These are phyloP conservation scores for Skeletonema tropicum DNA, from an alignment of 108 stramenopile species.

Conservation along the genomic window DNA sequence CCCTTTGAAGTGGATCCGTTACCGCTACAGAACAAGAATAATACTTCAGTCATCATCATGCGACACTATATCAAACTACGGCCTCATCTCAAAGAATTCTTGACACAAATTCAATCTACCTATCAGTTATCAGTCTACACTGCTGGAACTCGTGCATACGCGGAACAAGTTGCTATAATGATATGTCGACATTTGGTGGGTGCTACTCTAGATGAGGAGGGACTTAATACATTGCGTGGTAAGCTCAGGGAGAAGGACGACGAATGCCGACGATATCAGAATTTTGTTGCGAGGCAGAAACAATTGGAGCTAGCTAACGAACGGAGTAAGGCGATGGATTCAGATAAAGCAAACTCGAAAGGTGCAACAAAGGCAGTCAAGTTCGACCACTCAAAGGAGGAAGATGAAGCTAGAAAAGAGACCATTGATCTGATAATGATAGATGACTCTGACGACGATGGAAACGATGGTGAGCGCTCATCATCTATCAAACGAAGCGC, in stretches of 20 bases:
- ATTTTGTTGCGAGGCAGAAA: slow-evolving; percentile 13
- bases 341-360: not conserved
- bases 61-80: slow-evolving; percentile 86
- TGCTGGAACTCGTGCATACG: slow-evolving; percentile 88
- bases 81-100: slow-evolving; percentile 78
- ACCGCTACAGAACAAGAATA: slow-evolving; percentile 28
- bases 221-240: slow-evolving; percentile 48
- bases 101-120: slow-evolving; percentile 50
- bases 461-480: not conserved
- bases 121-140: slow-evolving; percentile 90
- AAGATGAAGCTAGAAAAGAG: slow-evolving; percentile 2
- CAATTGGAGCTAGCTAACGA: slow-evolving; percentile 22
- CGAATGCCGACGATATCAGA: slow-evolving; percentile 24
- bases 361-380: slow-evolving; percentile 1
- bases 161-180: slow-evolving; percentile 82
- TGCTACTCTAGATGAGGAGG: slow-evolving; percentile 42
- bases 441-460: slow-evolving; percentile 8
- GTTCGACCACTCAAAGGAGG: slow-evolving; percentile 2
- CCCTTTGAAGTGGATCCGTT: not conserved
- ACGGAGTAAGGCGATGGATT: not conserved
- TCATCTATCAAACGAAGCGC: slow-evolving; percentile 2
- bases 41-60: slow-evolving; percentile 25
- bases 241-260: slow-evolving; percentile 37
- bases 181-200: slow-evolving; percentile 77
- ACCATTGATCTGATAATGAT: slow-evolving; percentile 4